Base-by-base conservation (phyloP, 2,329 filamentous ascomycete genomes). In the Neonectria coccinea region DNA sequence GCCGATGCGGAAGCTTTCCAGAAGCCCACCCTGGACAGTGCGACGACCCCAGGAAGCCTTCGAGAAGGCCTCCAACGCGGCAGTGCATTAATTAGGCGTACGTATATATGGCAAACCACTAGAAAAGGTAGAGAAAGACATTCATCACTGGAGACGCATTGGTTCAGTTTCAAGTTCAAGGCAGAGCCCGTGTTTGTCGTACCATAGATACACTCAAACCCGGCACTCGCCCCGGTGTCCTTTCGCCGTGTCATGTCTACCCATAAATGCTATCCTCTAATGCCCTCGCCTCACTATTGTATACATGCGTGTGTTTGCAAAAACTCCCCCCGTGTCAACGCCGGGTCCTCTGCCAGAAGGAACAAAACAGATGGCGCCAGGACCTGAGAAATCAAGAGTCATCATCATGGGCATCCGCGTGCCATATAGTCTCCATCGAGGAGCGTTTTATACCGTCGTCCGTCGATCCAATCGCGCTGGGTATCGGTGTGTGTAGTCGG, bases 1-100 rank as follows among this genome's bases (percentile, higher is more conserved):
- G 68, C 70, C 42, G 56, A 51, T 22, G 47, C 71, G 62, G 72
- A 73, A 74, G 71, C 67, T 67, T 73, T 74, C 71, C 67, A 73
- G 72, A 74, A 74, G 68, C 65, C 60, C 42, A n/a, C 56, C 58
- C 50, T 64, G 52, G 65, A 63, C 56, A 48, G 61, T 53, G 33
- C 29, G 54, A 50, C 29, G 54, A 50, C 42, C 48, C 33, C 45
- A 57, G 33, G 10, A 11, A 42, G 20, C 6, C 20, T 27, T 22
- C 44, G 44, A 22, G 44, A 65, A 65, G 36, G 52, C 62, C 31
- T 48, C 29, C n/a, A 18, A 27, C 47, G 25, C 31, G 10, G 44
- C 25, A 45, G n/a, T 50, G n/a, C 18, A 27, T 33, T 47, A 25
- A 25, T 10, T 29, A 10, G 29, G 25, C 25, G 25, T 25, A 25